Base-by-base conservation (phyloP, 306 rosid species). In the Adenanthera pavonina region DNA sequence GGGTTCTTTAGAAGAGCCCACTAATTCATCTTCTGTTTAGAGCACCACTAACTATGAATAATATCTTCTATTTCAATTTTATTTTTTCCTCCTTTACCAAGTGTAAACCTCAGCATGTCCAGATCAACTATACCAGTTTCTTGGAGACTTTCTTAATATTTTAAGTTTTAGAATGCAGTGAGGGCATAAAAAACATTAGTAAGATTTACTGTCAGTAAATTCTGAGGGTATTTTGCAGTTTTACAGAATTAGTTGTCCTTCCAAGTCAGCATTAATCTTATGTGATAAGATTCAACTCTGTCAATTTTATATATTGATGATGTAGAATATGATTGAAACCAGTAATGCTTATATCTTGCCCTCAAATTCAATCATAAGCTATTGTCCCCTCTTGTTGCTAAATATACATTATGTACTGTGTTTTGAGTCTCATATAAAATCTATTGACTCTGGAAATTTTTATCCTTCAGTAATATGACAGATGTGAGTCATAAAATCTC, bases 301-400 rank as follows among this genome's bases (percentile, higher is more conserved):
- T 36, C 65, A 53, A 74, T n/a, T 53, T 53, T 61, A 74, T 38
- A 49, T 72, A 51, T 72, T 72, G 46, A 49, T 72, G 46, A 49
- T 8, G 4, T 47, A 14, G 56, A 12, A 2, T 46, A 12, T 16
- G 12, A 62, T 66, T 17, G 71, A 36, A 36, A 65, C 48, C 48
- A 35, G 36, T 30, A 64, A 8, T 35, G 10, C 44, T 35, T 65
- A 40, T 2, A 3, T 15, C 44, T 10, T 16, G 41, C 30, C 33
- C 49, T 14, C 33, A 17, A 61, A 66, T 40, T 34, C 9, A 57
- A 25, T 57, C 65, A 20, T 65, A 65, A 38, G 43, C 41, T 36
- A n/a, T 46, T 69, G 57, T 20, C 10, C 34, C 5, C 10, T 44
- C 12, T 7, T 46, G 20, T 46, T 66, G 71, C 70, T 14, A 35